Conservation (phyloP, 1,284 basidiomycete species). For the Irpex sp. region DNA sequence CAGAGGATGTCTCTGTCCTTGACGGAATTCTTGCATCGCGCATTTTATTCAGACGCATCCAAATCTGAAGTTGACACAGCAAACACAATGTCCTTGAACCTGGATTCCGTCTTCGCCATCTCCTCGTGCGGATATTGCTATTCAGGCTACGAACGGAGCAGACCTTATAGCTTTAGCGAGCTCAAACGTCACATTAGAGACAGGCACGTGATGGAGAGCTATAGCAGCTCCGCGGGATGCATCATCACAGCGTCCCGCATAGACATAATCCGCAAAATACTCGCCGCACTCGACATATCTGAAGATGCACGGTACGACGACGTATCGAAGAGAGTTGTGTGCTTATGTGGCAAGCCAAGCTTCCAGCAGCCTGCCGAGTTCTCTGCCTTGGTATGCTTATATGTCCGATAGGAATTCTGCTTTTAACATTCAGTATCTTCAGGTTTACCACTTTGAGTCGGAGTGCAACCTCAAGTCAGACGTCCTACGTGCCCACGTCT, state of each 20-base stretch:
- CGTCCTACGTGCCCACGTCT: no score
- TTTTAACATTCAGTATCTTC: background rate
- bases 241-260: background rate
- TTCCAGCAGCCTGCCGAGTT: slow-evolving; percentile 4
- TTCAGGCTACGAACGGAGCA: no score
- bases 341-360: slow-evolving; percentile 3
- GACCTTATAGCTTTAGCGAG: background rate
- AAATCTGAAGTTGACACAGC: background rate
- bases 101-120: background rate
- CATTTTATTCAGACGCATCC: background rate
- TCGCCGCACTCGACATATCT: background rate
- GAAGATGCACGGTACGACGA: slow-evolving; percentile 1
- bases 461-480: no score
- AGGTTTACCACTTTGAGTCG: background rate
- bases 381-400: background rate
- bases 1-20: background rate
- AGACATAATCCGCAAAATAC: background rate
- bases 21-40: background rate
- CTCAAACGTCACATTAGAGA: background rate
- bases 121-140: background rate
- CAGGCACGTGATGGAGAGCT: background rate
- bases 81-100: no score
- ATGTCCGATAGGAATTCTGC: background rate
- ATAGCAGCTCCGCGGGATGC: background rate
- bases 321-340: background rate